phyloP scores from a whole-genome alignment of 768 basidiomycete species.

The Leccinum aurantiacum region DNA sequence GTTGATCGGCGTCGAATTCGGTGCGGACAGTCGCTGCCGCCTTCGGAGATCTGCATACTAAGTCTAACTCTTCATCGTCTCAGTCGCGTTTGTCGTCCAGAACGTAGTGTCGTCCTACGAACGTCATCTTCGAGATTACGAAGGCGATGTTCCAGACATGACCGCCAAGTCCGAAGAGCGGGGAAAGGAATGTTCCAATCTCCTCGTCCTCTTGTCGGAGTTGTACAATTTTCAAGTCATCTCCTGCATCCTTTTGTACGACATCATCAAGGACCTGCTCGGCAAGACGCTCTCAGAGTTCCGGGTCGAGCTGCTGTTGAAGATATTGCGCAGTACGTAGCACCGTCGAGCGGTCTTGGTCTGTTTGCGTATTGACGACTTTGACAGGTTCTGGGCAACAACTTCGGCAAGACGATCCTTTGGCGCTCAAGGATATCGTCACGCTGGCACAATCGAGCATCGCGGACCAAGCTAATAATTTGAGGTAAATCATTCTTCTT shows the following conservation, averaged over 20 bases:
- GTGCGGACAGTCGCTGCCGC: constrained; percentile 42
- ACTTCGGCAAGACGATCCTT: constrained; percentile 88
- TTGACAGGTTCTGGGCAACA: no score
- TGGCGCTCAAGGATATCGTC: constrained; percentile 88
- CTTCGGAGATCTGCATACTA: neutral
- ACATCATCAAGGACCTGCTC: constrained; percentile 78
- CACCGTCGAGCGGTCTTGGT: neutral
- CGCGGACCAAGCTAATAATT: constrained; percentile 43
- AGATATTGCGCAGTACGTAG: constrained; percentile 73
- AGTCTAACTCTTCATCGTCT: neutral
- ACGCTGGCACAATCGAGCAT: constrained; percentile 75
- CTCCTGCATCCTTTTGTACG: constrained; percentile 86
- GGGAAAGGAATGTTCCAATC: constrained; percentile 89
- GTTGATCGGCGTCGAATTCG: constrained; percentile 84
- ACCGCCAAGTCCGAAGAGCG: constrained; percentile 35
- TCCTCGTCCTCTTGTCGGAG: constrained; percentile 85
- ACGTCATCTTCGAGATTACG: constrained; percentile 44
- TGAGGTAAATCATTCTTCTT: constrained; percentile 45
- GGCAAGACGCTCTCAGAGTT: constrained; percentile 67
- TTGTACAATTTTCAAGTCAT: constrained; percentile 96
- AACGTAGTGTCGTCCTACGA: constrained; percentile 69
- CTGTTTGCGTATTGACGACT: no score
- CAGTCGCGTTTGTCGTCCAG: constrained; percentile 86
- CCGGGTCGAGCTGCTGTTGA: constrained; percentile 83
- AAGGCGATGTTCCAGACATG: constrained; percentile 7